Evolutionary conservation across 225 moss, liverwort and hornwort species (phyloP).

Genomic region (Pleurozium schreberi): DNA sequence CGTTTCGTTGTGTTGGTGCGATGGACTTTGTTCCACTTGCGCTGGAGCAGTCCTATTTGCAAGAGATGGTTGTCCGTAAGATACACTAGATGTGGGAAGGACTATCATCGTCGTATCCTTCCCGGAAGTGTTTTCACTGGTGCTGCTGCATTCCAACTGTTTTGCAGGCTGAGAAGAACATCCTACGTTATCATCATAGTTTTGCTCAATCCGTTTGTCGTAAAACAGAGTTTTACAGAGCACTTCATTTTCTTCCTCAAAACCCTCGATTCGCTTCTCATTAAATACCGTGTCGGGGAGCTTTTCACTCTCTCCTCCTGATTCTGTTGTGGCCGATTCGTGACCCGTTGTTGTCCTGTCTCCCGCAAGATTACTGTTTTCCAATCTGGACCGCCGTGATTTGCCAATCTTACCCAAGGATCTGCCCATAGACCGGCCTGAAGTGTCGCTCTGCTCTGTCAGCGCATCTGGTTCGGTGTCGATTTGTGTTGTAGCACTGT

Average conservation of each 20-base stretch:
- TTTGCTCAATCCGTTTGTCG: not conserved
- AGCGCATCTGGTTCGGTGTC: not conserved
- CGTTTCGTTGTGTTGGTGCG: not conserved
- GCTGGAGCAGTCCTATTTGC: not conserved
- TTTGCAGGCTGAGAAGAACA: not conserved
- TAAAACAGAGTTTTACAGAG: not conserved
- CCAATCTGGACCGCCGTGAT: slow-evolving; percentile 15
- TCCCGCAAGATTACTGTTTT: not conserved
- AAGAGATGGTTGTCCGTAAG: not conserved
- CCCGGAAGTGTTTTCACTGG: not conserved
- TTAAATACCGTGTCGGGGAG: not conserved
- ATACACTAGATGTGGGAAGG: slow-evolving; percentile 19
- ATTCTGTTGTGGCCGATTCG: not conserved
- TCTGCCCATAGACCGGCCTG: not conserved
- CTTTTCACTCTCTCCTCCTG: not conserved
- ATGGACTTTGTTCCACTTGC: not conserved
- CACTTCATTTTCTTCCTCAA: slow-evolving; percentile 19
- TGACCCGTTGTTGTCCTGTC: not conserved
- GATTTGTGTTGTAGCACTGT: slow-evolving; percentile 5
- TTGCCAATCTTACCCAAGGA: not conserved
- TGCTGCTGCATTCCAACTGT: not conserved
- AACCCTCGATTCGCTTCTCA: not conserved
- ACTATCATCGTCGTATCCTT: slow-evolving; percentile 20
- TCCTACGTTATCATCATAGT: not conserved
- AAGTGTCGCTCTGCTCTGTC: slow-evolving; percentile 3